phyloP scores from a whole-genome alignment of 148 eudicot species.

The Mesembryanthemum crystallinum region DNA sequence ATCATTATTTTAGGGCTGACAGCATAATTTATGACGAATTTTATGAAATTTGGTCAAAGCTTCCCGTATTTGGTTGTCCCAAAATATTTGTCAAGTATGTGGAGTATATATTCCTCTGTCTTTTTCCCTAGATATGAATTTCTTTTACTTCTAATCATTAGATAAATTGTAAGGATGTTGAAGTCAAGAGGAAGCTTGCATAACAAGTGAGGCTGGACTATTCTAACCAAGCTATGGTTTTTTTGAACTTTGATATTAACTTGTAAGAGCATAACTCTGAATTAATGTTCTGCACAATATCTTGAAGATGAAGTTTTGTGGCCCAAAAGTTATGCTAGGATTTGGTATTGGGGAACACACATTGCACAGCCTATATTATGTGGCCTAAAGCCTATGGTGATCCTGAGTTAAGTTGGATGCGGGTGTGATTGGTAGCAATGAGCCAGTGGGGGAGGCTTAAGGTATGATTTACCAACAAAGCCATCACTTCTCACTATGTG shows the following conservation, averaged over 20 bases:
- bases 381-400: not conserved
- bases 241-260: too few species aligned
- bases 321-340: not conserved
- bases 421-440: not conserved
- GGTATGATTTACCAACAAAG: not conserved
- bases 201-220: slow-evolving; percentile 4
- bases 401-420: not conserved
- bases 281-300: too few species aligned
- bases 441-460: not conserved
- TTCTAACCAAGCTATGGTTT: not conserved
- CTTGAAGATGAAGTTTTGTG: not conserved
- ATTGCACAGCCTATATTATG: not conserved
- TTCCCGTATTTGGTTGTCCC: too few species aligned
- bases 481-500: not conserved
- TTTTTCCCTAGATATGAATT: not conserved
- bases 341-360: not conserved
- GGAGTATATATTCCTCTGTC: not conserved
- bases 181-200: not conserved
- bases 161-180: too few species aligned
- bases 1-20: too few species aligned
- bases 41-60: too few species aligned
- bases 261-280: too few species aligned
- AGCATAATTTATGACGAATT: too few species aligned
- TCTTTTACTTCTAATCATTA: not conserved
- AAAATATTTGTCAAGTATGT: too few species aligned